Conservation (phyloP, 2,329 filamentous ascomycete species). For the Didymosphaeria variabile region DNA sequence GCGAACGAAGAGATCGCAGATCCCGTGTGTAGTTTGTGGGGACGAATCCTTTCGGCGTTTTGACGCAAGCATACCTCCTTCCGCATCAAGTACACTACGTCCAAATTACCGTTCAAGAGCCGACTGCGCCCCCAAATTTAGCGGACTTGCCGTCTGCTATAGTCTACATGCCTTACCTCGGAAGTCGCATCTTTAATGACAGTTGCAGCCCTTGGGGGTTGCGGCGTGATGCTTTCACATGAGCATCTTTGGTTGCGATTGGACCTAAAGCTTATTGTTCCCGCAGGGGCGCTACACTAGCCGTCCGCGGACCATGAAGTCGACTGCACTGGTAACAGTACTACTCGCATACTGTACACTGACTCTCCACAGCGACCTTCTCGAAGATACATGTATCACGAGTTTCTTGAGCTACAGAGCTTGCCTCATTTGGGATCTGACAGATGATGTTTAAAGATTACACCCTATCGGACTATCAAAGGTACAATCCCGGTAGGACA, state of each 20-base stretch:
- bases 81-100: conserved; percentile 21
- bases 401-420: background rate
- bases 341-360: conserved; percentile 17
- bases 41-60: conserved; percentile 16
- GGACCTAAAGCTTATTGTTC: conserved; percentile 19
- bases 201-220: background rate
- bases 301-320: conserved; percentile 14
- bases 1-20: conserved; percentile 3
- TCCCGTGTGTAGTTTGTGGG: conserved; percentile 9
- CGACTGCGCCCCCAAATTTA: conserved; percentile 8
- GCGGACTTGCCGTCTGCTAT: conserved; percentile 9
- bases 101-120: conserved; percentile 22
- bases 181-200: conserved; percentile 12
- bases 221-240: conserved; percentile 17
- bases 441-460: background rate
- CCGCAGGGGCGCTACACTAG: conserved; percentile 17
- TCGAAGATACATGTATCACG: conserved; percentile 1
- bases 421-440: background rate
- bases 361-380: conserved; percentile 12
- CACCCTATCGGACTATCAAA: background rate
- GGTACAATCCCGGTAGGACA: conserved; percentile 11
- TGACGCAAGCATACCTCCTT: conserved; percentile 20
- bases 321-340: conserved; percentile 2
- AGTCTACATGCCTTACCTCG: conserved; percentile 3
- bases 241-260: conserved; percentile 21